phyloP scores from a whole-genome alignment of 306 rosid genomes.

The Elaeagnus macrophylla region DNA sequence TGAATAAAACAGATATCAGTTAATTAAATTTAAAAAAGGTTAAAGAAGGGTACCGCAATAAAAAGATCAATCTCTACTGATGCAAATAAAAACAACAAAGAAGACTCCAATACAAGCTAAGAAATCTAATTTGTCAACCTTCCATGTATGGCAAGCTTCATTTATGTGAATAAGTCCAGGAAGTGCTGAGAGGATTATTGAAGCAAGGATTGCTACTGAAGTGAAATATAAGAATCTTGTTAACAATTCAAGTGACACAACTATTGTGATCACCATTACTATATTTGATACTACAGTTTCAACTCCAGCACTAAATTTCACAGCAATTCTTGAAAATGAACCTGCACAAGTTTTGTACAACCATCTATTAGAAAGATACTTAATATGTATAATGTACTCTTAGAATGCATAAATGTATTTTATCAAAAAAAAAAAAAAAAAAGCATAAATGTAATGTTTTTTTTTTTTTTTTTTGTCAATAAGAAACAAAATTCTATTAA shows the following conservation, averaged over 20 bases:
- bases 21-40: background rate
- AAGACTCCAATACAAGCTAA: constrained; percentile 69
- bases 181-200: constrained; percentile 75
- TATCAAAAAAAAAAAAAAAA: too few species aligned
- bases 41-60: constrained; percentile 40
- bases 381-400: background rate
- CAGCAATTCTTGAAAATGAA: constrained; percentile 47
- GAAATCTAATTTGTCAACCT: constrained; percentile 76
- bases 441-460: too few species aligned
- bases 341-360: constrained; percentile 18
- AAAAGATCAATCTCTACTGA: constrained; percentile 86
- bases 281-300: constrained; percentile 45
- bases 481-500: too few species aligned
- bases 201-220: constrained; percentile 72
- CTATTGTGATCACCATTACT: constrained; percentile 50
- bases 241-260: constrained; percentile 47
- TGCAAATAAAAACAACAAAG: constrained; percentile 71
- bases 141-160: constrained; percentile 66
- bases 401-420: background rate
- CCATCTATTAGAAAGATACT: background rate
- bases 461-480: too few species aligned
- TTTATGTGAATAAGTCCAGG: constrained; percentile 69
- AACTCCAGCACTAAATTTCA: constrained; percentile 47
- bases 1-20: background rate
- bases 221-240: constrained; percentile 75